Evolutionary conservation across 164 flowering plant species (phyloP), one percentile per base, ranked within the genome.

Genomic region (Sextonia rubra): DNA sequence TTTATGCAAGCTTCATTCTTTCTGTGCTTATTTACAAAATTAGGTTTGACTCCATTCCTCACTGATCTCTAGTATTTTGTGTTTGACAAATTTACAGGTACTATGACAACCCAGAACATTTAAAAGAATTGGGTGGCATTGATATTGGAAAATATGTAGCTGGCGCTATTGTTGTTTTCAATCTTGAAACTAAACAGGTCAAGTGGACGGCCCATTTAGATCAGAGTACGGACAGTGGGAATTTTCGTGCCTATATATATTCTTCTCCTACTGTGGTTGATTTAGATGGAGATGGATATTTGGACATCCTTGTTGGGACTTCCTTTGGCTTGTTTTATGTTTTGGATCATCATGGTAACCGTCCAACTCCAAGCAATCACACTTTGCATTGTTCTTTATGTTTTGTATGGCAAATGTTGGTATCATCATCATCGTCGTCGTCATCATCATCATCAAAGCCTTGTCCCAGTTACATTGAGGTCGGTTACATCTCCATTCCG

Each of bases 251-350:
- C 32, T 89, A 89, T 75, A 90, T 96, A 80, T 92, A 89, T 80
- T 92, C 98, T 68, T 90, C 98, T 75, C 98, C 99, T 67, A 91
- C 97, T 58, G 93, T 96, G 70, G 92, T 83, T 70, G 98, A 96
- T 83, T 85, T 96, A 85, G 98, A 96, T 82, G 97, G 97, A 70
- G 98, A 96, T 83, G 98, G 99, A 73, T 81, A 92, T 58, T 71
- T 96, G 86, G 99, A 96, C 83, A 93, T 96, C 77, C 86, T 96
- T 73, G 87, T 96, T 64, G 99, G 99, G 68, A 96, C 99, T 72
- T 91, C 98, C 44, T 96, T 74, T 85, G 99, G 99, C 74, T 78
- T 92, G 77, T 89, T 96, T 74, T 96, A 96, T 83, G 96, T 84
- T 56, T 71, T 96, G 85, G 99, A 96, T 81, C 99, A 96, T 85